Base-by-base conservation (phyloP, 257 asterid species). In the Ajuga chamaepitys region DNA sequence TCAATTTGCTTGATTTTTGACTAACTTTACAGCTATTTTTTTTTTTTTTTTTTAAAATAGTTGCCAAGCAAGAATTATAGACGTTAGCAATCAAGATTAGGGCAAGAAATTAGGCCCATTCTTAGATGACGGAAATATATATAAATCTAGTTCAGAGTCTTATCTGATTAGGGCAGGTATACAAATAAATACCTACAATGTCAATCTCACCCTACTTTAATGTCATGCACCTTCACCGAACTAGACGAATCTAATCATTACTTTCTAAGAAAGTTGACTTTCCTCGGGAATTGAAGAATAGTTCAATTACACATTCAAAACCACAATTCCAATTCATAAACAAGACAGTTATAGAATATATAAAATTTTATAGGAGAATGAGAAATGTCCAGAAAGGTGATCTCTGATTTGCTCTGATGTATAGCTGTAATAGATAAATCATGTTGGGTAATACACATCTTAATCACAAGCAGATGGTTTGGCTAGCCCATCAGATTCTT, bases 31-130 rank as follows among this genome's bases (percentile, higher is more conserved):
- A 14, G 5, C 11, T 30, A 7, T 9, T 6, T 17, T 26, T 44
- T 50, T 16, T 24, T 25, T n/a, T 24, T 38, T 25, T 44, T 40
- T 60, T 58, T 11, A 41, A 24, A 40, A 45, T 46, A 46, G 35
- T 55, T 70, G 51, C 46, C 41, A 26, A 51, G 57, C 62, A 70
- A 61, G 48, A 51, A 28, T 42, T 6, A n/a, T 4, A 40, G 24
- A 47, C 20, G 14, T 45, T 18, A 40, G 59, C 12, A 35, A 44
- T 32, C 26, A 35, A 20, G 40, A 21, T 41, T 21, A 56, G n/a
- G n/a, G n/a, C n/a, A n/a, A n/a, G n/a, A n/a, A n/a, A n/a, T n/a
- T n/a, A n/a, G n/a, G n/a, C n/a, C 22, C 2, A 26, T 55, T 54
- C 30, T 44, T 40, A 52, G 28, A 10, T 16, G 30, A 70, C 20